Percentiles rank a stretch among this genome's conserved stretches.
phyloP scores from a whole-genome alignment of 1,139 yeast genomes.

The Yarrowia galli region DNA sequence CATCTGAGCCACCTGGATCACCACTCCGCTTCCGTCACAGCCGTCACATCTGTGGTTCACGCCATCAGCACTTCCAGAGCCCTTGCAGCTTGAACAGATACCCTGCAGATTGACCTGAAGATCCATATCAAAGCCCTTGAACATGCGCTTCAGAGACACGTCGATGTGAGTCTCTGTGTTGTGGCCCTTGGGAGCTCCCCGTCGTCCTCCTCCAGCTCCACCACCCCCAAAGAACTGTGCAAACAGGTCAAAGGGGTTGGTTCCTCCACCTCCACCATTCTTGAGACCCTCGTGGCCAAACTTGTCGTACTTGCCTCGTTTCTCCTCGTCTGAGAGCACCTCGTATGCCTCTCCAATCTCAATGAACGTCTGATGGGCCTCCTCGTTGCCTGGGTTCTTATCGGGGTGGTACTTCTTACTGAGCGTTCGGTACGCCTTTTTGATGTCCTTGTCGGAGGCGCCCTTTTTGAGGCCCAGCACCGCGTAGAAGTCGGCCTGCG shows the following conservation, averaged over 20 bases:
- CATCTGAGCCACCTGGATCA: slow-evolving; percentile 72
- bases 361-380: slow-evolving; percentile 83
- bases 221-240: slow-evolving; percentile 80
- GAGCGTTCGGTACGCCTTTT: slow-evolving; percentile 81
- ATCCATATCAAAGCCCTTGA: slow-evolving; percentile 67
- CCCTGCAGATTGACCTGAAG: slow-evolving; percentile 75
- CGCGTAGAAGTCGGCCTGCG: slow-evolving; percentile 41
- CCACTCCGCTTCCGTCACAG: slow-evolving; percentile 80
- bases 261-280: slow-evolving; percentile 50
- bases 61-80: slow-evolving; percentile 86
- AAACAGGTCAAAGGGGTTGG: slow-evolving; percentile 72
- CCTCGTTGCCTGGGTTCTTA: slow-evolving; percentile 82
- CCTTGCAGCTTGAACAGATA: slow-evolving; percentile 77
- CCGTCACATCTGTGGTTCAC: slow-evolving; percentile 65
- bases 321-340: slow-evolving; percentile 76
- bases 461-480: slow-evolving; percentile 71
- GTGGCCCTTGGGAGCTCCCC: slow-evolving; percentile 63
- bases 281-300: slow-evolving; percentile 84
- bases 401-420: slow-evolving; percentile 95
- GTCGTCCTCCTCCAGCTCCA: slow-evolving; percentile 48
- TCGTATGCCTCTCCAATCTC: slow-evolving; percentile 96
- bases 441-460: slow-evolving; percentile 83
- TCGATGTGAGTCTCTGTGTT: slow-evolving; percentile 65
- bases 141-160: slow-evolving; percentile 70
- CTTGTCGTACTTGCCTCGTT: slow-evolving; percentile 73